Evolutionary conservation across 805 yeast genomes (phyloP), one percentile per base, ranked within the genome.

Genomic region (Monosporozyma yasuniensis): DNA sequence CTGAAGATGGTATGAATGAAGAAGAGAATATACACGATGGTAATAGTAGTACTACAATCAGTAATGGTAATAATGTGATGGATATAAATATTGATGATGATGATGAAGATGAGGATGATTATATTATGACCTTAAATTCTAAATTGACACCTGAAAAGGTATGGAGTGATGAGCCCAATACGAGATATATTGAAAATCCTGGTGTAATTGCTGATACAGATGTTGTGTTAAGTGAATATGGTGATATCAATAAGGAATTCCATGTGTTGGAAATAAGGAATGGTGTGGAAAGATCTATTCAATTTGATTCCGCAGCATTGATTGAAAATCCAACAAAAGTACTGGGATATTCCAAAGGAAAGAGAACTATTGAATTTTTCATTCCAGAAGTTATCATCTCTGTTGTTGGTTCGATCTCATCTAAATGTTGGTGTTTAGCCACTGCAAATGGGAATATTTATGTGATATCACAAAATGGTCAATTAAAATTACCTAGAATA

Each of bases 351-450:
- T 50, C 64, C 4, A 59, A 56, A 34, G 72, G 70, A 9, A 61
- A 60, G 21, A 51, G 66, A 32, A 52, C 55, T 1, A 72, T 79
- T 59, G 77, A 77, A 50, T 60, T 66, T 19, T 76, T 72, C 50
- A 55, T 72, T 19, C 71, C 70, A 7, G 73, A 72, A 50, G 66
- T 67, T 0, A 58, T 72, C 10, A 56, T 70, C 1, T 64, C 66
- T 41, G 64, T 69, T 2, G 55, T 72, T 2, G 84, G 81, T 30
- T 74, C 76, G 48, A 69, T 69, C 42, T 68, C 68, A 49, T 74
- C 77, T 7, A 72, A 76, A 1, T 57, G 67, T 35, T 78, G 79
- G 57, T 70, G 73, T 41, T 64, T 78, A 4, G 67, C 74, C 1
- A 73, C 75, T 18, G 71, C 72, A 18, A 66, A 66, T 42, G 71